A percentile compares a stretch with the other conserved stretches of the same genome.
Conservation (phyloP, 257 asterid genomes). For the Lycium barbarum region DNA sequence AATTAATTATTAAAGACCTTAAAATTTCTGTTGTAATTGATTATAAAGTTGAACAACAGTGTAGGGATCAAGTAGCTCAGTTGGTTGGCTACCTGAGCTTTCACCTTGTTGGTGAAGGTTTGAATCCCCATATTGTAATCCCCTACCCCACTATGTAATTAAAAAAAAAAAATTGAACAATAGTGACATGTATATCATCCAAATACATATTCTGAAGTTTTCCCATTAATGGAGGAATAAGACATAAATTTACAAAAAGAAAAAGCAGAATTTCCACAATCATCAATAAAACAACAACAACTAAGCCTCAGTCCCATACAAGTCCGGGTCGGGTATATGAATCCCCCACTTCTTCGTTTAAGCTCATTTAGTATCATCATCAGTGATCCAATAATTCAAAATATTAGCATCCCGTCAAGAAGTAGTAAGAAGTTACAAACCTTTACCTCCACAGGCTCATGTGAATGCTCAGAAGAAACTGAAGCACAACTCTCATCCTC, state of each 20-base stretch:
- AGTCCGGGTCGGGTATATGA: too few relatives aligned
- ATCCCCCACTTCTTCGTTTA: too few relatives aligned
- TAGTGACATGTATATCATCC: neutral
- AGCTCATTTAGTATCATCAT: neutral
- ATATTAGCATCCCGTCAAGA: conserved; percentile 1
- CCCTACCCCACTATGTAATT: too few relatives aligned
- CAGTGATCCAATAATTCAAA: neutral
- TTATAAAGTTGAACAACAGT: neutral
- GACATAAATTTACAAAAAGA: neutral
- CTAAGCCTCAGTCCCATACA: too few relatives aligned
- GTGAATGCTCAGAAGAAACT: conserved; percentile 46
- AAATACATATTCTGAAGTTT: neutral
- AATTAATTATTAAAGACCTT: neutral
- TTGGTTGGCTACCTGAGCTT: too few relatives aligned
- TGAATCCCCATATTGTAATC: too few relatives aligned
- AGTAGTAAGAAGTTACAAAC: conserved; percentile 39
- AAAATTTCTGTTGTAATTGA: neutral
- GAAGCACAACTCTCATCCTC: conserved; percentile 56
- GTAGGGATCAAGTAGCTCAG: too few relatives aligned
- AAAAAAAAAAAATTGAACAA: neutral
- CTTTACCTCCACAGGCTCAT: conserved; percentile 51
- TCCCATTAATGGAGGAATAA: neutral
- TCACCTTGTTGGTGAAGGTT: too few relatives aligned
- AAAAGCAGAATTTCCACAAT: neutral
- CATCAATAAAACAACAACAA: neutral